These are phyloP conservation scores for Saccharomycopsis synnaedendra DNA, from an alignment of 805 yeast genomes.

Conservation along the genomic window DNA sequence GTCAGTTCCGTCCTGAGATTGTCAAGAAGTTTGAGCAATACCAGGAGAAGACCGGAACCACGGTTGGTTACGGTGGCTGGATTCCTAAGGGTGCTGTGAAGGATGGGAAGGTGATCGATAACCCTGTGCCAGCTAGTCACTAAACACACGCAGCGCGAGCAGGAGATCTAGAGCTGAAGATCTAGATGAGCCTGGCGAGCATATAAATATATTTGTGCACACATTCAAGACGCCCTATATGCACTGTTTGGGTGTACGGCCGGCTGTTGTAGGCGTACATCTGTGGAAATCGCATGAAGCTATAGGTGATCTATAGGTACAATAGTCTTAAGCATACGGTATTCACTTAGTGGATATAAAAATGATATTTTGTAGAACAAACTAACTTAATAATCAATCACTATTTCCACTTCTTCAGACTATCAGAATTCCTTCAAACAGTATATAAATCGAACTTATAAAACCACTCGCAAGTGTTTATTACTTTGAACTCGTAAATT, in stretches of 20 bases:
- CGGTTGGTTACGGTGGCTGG: constrained; percentile 71
- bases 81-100: constrained; percentile 20
- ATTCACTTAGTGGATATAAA: too few relatives aligned
- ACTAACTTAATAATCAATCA: too few relatives aligned
- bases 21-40: constrained; percentile 63
- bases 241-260: neutral
- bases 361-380: too few relatives aligned
- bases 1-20: constrained; percentile 75
- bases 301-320: too few relatives aligned
- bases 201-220: neutral
- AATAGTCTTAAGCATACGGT: too few relatives aligned
- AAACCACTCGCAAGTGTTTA: too few relatives aligned
- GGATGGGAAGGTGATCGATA: constrained; percentile 15
- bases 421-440: too few relatives aligned
- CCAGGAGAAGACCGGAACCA: constrained; percentile 34
- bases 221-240: neutral
- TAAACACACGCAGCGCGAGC: neutral
- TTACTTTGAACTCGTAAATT: too few relatives aligned
- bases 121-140: constrained; percentile 14
- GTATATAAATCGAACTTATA: too few relatives aligned
- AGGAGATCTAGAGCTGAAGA: neutral
- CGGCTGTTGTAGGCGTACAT: too few relatives aligned
- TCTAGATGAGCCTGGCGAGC: neutral
- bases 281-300: too few relatives aligned
- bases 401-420: too few relatives aligned